A percentile compares a stretch with the other conserved stretches of the same genome.
Evolutionary conservation across 805 yeast genomes (phyloP).

Genomic region (Ogataea allantospora): DNA sequence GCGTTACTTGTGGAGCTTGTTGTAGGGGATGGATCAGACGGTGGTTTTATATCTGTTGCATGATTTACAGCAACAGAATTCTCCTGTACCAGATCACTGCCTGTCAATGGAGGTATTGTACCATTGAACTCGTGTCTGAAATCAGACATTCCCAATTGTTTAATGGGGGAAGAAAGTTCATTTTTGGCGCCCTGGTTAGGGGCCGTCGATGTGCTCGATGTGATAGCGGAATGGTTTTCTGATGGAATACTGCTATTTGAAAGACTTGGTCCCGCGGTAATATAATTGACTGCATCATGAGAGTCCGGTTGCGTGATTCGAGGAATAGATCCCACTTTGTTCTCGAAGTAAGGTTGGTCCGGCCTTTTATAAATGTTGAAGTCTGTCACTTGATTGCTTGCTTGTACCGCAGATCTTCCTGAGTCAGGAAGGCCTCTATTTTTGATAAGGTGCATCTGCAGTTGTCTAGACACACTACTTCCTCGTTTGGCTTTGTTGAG

Average conservation of each 20-base stretch:
- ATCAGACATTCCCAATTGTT: constrained; percentile 16
- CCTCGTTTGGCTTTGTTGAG: constrained; percentile 75
- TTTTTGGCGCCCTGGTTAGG: constrained; percentile 14
- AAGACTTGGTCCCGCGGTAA: constrained; percentile 28
- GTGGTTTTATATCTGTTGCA: constrained; percentile 1
- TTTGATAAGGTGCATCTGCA: constrained; percentile 69
- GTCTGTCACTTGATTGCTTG: constrained; percentile 9
- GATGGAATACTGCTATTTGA: constrained; percentile 16
- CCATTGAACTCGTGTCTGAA: constrained; percentile 15
- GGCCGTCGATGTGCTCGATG: constrained; percentile 18
- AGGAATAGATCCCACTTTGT: constrained; percentile 4
- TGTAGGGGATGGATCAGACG: constrained; percentile 2
- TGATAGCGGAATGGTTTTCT: constrained; percentile 11
- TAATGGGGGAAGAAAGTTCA: constrained; percentile 24
- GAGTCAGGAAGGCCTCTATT: constrained; percentile 53
- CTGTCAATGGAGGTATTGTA: constrained; percentile 8
- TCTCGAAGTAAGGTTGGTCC: constrained; percentile 9
- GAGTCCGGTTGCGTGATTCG: constrained; percentile 15
- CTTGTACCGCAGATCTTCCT: constrained; percentile 27
- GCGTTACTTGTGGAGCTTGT: constrained; percentile 9
- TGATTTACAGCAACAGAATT: constrained; percentile 9
- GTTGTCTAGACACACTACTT: constrained; percentile 74
- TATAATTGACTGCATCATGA: constrained; percentile 29
- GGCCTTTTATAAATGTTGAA: constrained; percentile 14
- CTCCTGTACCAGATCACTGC: constrained; percentile 13